phyloP scores from a whole-genome alignment of 2,329 filamentous ascomycete species.

The Moelleriella libera region DNA sequence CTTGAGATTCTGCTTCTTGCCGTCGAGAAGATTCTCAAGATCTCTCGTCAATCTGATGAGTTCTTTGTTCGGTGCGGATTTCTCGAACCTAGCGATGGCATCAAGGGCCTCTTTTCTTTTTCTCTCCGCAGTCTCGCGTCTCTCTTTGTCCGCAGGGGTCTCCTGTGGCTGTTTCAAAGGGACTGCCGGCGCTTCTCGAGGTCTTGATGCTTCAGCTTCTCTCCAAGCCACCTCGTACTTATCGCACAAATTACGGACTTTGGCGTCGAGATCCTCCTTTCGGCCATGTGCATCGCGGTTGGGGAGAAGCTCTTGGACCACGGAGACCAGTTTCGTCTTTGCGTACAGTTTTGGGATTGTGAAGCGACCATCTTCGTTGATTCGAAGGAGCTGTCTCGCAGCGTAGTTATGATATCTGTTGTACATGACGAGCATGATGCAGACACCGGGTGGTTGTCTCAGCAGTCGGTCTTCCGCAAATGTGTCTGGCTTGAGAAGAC shows the following conservation, averaged over 20 bases:
- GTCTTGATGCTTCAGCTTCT: background rate
- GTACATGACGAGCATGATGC: constrained; percentile 57
- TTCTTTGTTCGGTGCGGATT: background rate
- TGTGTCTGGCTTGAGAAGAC: constrained; percentile 36
- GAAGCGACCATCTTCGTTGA: constrained; percentile 28
- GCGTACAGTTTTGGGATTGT: constrained; percentile 10
- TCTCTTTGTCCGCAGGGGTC: background rate
- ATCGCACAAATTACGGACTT: background rate
- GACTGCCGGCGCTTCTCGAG: background rate
- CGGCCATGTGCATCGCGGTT: background rate
- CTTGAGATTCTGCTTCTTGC: background rate
- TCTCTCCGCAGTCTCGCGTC: constrained; percentile 10
- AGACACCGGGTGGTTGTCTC: constrained; percentile 53
- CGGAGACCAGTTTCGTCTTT: constrained; percentile 11
- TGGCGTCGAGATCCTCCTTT: background rate
- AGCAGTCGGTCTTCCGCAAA: constrained; percentile 52
- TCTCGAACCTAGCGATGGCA: background rate
- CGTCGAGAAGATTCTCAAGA: background rate
- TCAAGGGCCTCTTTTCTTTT: constrained; percentile 4
- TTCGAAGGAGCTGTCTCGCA: constrained; percentile 48
- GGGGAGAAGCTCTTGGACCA: background rate
- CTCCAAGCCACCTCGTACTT: background rate
- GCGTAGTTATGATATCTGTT: constrained; percentile 71
- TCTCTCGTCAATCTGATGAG: background rate
- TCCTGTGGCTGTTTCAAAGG: background rate